Conservation (phyloP, 805 yeast species). For the Lipomyces chichibuensis region DNA sequence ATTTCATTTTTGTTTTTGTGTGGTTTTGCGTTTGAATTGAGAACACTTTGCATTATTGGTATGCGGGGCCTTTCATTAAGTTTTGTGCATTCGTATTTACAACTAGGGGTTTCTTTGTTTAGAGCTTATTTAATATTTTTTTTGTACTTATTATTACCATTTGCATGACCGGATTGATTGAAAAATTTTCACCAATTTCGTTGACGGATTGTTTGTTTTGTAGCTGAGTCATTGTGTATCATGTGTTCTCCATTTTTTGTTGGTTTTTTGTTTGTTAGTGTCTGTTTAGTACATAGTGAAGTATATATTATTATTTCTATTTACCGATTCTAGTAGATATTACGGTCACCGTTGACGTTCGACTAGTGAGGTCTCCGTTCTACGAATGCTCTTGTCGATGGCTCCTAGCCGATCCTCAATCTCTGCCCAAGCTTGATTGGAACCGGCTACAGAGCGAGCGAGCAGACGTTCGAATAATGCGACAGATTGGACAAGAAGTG, state of each 20-base stretch:
- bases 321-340: not conserved
- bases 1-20: slow-evolving; percentile 5
- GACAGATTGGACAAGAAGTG: slow-evolving; percentile 13
- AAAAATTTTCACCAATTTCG: not conserved
- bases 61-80: slow-evolving; percentile 1
- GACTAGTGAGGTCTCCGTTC: not conserved
- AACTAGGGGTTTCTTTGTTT: slow-evolving; percentile 4
- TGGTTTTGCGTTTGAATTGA: not conserved
- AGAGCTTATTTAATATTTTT: not conserved
- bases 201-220: not conserved
- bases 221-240: not conserved
- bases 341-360: not conserved
- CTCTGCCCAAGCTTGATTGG: slow-evolving; percentile 28
- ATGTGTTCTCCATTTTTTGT: slow-evolving; percentile 12
- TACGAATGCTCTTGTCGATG: slow-evolving; percentile 10
- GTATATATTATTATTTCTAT: not conserved
- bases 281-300: not conserved
- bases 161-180: not conserved
- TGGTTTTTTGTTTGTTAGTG: not conserved
- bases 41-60: slow-evolving; percentile 2
- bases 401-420: slow-evolving; percentile 21
- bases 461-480: slow-evolving; percentile 26
- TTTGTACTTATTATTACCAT: not conserved
- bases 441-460: slow-evolving; percentile 20
- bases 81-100: slow-evolving; percentile 4